Evolutionary conservation across 306 rosid species (phyloP).

Genomic region (Glycine tomentella): DNA sequence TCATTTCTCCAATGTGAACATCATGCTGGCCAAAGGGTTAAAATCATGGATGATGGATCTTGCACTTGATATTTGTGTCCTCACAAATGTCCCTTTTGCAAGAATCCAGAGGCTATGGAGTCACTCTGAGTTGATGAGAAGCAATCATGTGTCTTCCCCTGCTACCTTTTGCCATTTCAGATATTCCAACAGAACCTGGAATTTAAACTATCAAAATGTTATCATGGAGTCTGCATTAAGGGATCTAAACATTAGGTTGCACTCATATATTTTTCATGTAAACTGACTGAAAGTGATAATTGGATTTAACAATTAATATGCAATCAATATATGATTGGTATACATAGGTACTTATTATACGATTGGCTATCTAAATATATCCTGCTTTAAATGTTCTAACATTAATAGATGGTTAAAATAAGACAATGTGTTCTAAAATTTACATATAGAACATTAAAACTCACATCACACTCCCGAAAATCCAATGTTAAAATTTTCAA

Average conservation of each 20-base stretch:
- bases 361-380: background rate
- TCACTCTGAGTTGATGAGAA: constrained; percentile 69
- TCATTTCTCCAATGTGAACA: too few species aligned
- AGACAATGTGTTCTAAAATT: constrained; percentile 1
- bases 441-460: background rate
- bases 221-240: constrained; percentile 30
- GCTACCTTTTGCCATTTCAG: constrained; percentile 86
- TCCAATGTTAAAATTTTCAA: background rate
- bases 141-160: constrained; percentile 75
- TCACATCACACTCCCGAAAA: background rate
- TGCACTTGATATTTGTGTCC: constrained; percentile 25
- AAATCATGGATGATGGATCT: too few species aligned
- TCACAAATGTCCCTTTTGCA: constrained; percentile 62
- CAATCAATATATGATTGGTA: background rate
- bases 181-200: constrained; percentile 55
- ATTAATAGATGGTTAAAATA: background rate
- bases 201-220: constrained; percentile 31
- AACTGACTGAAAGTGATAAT: constrained; percentile 16
- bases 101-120: constrained; percentile 70
- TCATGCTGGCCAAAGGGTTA: too few species aligned
- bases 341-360: background rate
- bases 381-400: background rate
- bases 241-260: background rate
- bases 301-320: constrained; percentile 1
- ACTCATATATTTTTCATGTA: background rate